A percentile compares a stretch with the other conserved stretches of the same genome.
These are phyloP conservation scores for Cornus controversa DNA, from an alignment of 148 eudicot genomes.

Conservation along the genomic window DNA sequence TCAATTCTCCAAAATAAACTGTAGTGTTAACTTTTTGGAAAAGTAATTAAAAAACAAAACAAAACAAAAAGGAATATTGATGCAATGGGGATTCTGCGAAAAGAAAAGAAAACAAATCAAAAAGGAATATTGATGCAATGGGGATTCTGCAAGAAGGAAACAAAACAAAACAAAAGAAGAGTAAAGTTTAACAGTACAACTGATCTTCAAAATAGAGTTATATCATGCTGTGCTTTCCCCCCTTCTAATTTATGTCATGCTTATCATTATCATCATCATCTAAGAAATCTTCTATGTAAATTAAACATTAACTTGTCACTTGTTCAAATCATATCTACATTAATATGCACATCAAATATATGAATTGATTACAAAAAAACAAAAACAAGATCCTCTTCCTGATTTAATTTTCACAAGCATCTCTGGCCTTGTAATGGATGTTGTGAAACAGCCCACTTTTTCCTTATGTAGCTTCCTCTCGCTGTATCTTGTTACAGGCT, in stretches of 20 bases:
- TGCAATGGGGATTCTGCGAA: too few relatives aligned
- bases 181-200: not conserved
- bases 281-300: not conserved
- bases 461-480: not conserved
- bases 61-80: too few relatives aligned
- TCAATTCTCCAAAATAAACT: too few relatives aligned
- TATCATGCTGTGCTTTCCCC: not conserved
- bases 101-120: too few relatives aligned
- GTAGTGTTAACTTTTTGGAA: too few relatives aligned
- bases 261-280: not conserved
- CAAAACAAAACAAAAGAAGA: too few relatives aligned
- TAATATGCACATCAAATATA: not conserved
- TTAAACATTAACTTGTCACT: not conserved
- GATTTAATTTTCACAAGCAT: not conserved
- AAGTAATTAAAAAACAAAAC: too few relatives aligned
- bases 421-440: not conserved
- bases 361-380: not conserved
- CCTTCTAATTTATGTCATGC: not conserved
- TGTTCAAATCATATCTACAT: not conserved
- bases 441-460: not conserved
- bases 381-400: not conserved
- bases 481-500: constrained; percentile 48
- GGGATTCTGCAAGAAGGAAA: too few relatives aligned
- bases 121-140: too few relatives aligned
- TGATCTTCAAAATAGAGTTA: not conserved